Evolutionary conservation across 1,284 basidiomycete genomes (phyloP).

Genomic region (Ceratobasidium sp.): DNA sequence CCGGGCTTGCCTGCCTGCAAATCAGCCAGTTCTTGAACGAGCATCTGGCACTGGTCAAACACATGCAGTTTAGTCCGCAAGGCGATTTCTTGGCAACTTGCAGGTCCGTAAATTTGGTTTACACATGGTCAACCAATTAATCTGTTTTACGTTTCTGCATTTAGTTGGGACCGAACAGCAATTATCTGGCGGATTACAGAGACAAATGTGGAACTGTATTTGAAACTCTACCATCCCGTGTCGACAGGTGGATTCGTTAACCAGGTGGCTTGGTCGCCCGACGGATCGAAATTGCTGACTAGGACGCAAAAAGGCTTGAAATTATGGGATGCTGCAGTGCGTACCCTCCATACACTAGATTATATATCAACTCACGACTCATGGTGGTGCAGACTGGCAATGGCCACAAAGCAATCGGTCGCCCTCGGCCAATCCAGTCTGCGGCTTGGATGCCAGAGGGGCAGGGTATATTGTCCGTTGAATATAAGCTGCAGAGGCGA

Average conservation of each 20-base stretch:
- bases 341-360: constrained; percentile 17
- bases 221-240: constrained; percentile 61
- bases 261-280: constrained; percentile 73
- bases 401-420: constrained; percentile 75
- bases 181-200: constrained; percentile 73
- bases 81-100: constrained; percentile 72
- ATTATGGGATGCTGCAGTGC: constrained; percentile 75
- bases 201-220: constrained; percentile 49
- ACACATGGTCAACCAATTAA: constrained; percentile 13
- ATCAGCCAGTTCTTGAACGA: constrained; percentile 70
- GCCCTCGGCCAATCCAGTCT: constrained; percentile 69
- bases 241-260: constrained; percentile 74
- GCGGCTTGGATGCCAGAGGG: constrained; percentile 77
- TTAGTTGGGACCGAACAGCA: constrained; percentile 80
- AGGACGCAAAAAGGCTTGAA: constrained; percentile 68
- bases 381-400: constrained; percentile 67
- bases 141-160: constrained; percentile 32
- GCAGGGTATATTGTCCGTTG: constrained; percentile 58
- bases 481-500: constrained; percentile 31
- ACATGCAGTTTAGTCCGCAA: constrained; percentile 77
- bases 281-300: constrained; percentile 45
- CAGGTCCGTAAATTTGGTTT: constrained; percentile 58
- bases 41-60: constrained; percentile 72
- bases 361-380: constrained; percentile 34
- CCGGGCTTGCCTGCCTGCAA: constrained; percentile 67